Percentiles rank a stretch among this genome's conserved stretches.
Conservation (phyloP, 2,329 filamentous ascomycete genomes). For the Ceratocystis eucalypticola region DNA sequence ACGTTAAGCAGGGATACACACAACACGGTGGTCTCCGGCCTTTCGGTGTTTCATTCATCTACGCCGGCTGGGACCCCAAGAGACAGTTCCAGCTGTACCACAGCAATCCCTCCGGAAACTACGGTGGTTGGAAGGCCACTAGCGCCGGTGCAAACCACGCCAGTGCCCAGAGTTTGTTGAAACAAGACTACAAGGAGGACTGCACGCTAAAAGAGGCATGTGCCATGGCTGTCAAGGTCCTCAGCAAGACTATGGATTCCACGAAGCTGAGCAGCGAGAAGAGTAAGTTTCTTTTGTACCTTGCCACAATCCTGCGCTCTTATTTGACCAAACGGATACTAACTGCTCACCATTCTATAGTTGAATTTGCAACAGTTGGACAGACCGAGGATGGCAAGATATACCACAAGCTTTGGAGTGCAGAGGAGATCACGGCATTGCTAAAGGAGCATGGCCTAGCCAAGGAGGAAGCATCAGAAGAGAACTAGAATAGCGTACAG, state of each 20-base stretch:
- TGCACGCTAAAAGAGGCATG: constrained; percentile 93
- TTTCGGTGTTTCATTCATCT: constrained; percentile 98
- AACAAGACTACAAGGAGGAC: constrained; percentile 99
- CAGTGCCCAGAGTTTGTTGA: constrained; percentile 87
- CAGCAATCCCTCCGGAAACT: constrained; percentile 97
- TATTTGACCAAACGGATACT: constrained; percentile 17
- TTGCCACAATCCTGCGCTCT: constrained; percentile 24
- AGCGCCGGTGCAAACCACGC: constrained; percentile 97
- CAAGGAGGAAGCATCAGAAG: constrained; percentile 64
- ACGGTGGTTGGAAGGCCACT: constrained; percentile 98
- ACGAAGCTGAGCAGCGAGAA: constrained; percentile 98
- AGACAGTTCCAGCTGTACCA: constrained; percentile 98
- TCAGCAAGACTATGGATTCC: constrained; percentile 99
- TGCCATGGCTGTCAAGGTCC: constrained; percentile 91
- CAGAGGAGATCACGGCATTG: constrained; percentile 87
- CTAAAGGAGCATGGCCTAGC: constrained; percentile 92
- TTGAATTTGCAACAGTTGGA: constrained; percentile 96
- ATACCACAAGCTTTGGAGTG: constrained; percentile 94
- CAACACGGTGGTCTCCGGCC: constrained; percentile 96
- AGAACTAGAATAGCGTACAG: constrained; percentile 33
- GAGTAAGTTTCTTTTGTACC: constrained; percentile 49
- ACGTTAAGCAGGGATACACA: constrained; percentile 98
- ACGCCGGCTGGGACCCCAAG: constrained; percentile 92
- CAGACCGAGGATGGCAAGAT: constrained; percentile 91
- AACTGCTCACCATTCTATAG: constrained; percentile 33